Percentiles rank a stretch among this genome's conserved stretches.
phyloP scores from a whole-genome alignment of 768 basidiomycete species.

The Udeniomyces megalosporus region DNA sequence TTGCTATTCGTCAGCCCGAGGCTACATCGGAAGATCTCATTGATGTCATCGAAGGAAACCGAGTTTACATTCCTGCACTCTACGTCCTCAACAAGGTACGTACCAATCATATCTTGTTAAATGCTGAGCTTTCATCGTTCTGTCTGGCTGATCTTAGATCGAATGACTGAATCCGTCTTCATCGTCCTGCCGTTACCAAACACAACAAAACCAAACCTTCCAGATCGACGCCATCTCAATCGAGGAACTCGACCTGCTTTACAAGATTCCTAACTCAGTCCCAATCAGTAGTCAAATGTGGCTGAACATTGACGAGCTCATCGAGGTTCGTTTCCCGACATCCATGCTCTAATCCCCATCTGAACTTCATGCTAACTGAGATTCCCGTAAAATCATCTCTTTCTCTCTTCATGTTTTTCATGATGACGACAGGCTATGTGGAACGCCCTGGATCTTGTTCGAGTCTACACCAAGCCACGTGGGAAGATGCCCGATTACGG shows the following conservation, averaged over 20 bases:
- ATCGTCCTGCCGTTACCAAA: constrained; percentile 23
- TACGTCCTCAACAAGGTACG: constrained; percentile 44
- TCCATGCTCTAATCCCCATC: background rate
- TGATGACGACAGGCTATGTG: constrained; percentile 60
- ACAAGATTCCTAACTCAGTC: constrained; percentile 83
- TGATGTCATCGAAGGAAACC: constrained; percentile 91
- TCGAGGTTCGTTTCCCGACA: constrained; percentile 32
- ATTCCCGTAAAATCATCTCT: background rate
- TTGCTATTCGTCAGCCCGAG: constrained; percentile 80
- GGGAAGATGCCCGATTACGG: constrained; percentile 81
- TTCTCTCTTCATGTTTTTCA: background rate
- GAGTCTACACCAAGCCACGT: constrained; percentile 87
- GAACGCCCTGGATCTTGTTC: constrained; percentile 76
- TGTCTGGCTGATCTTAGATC: too few relatives aligned
- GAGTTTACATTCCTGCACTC: constrained; percentile 83
- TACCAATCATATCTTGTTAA: too few relatives aligned
- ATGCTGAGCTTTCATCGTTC: too few relatives aligned
- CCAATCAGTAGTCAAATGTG: constrained; percentile 75
- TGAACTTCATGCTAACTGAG: background rate
- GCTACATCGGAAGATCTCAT: constrained; percentile 92
- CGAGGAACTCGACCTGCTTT: constrained; percentile 87
- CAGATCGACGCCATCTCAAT: constrained; percentile 92
- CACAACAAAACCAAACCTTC: too few relatives aligned
- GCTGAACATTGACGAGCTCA: constrained; percentile 91
- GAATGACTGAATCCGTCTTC: background rate